Evolutionary conservation across 2,329 filamentous ascomycete species (phyloP), one percentile per base, ranked within the genome.

Genomic region (Curvularia spicifera): DNA sequence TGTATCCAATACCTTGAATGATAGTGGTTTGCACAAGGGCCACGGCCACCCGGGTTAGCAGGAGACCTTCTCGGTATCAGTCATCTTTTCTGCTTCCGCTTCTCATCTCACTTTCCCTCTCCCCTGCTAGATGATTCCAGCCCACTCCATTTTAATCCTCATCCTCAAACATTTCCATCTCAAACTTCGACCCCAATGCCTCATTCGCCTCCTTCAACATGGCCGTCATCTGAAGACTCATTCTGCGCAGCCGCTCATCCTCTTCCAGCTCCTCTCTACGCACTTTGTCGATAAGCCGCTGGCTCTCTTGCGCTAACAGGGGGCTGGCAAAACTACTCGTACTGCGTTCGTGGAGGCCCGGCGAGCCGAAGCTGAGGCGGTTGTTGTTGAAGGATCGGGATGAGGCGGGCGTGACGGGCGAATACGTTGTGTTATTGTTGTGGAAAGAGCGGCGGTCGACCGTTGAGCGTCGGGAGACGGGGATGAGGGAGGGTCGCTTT

Each of bases 141-240:
- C 4, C 22, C 22, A 24, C 22, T 31, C 29, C 29, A 12, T 31
- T 4, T 31, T 7, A 31, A 4, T 31, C 1, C 8, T 73, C 73
- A 9, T 67, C 67, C 7, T 70, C 65, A 26, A 68, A 66, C 31
- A 72, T 67, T 40, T 80, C 77, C 15, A 78, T 63, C 29, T 79
- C 75, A 28, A 80, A 70, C 57, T 78, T 81, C 20, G 77, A 80
- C 6, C 81, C 93, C 18, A 99, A 78, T 1, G 95, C 95, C 75
- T 95, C 90, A 67, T 89, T 89, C 0, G 93, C 95, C 76, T 98
- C 89, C 1, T 88, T 84, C 53, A 99, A 96, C 90, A 99, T 92
- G 33, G 89, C 90, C 71, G 90, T 86, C 47, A 98, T 80, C 67
- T 90, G 87, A 47, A 86, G 83, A 72, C 95, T 96, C 77, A 98